phyloP scores from a whole-genome alignment of 805 yeast species.

The Schwanniomyces polymorphus region DNA sequence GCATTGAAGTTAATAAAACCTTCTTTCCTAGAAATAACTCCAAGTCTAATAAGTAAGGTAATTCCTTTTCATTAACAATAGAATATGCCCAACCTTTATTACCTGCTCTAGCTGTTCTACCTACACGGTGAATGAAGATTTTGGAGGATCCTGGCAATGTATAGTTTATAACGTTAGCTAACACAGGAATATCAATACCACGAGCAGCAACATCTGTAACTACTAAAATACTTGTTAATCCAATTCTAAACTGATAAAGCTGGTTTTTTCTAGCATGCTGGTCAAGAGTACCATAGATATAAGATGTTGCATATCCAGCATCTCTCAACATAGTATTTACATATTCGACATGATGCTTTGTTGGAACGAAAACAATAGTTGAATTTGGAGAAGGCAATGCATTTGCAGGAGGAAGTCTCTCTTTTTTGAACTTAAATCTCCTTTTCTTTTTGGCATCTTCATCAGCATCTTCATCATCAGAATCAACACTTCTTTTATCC shows the following conservation, averaged over 20 bases:
- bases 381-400: constrained; percentile 83
- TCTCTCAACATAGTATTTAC: constrained; percentile 66
- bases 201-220: constrained; percentile 99
- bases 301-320: constrained; percentile 84
- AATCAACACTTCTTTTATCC: constrained; percentile 49
- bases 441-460: constrained; percentile 34
- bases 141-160: constrained; percentile 91
- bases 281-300: constrained; percentile 91
- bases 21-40: constrained; percentile 88
- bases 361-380: constrained; percentile 93
- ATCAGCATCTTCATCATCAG: constrained; percentile 53
- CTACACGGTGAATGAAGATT: constrained; percentile 94
- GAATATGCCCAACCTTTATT: constrained; percentile 97
- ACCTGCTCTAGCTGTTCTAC: constrained; percentile 99
- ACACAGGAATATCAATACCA: constrained; percentile 96
- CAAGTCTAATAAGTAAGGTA: constrained; percentile 87
- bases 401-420: constrained; percentile 72
- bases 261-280: constrained; percentile 94
- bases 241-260: constrained; percentile 78
- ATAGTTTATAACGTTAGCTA: constrained; percentile 92
- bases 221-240: constrained; percentile 81
- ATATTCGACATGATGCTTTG: constrained; percentile 97
- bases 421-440: constrained; percentile 46
- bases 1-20: constrained; percentile 68
- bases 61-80: constrained; percentile 77